Evolutionary conservation across 495 filamentous ascomycete genomes (phyloP), one percentile per base, ranked within the genome.

Genomic region (Penicillium desertorum): DNA sequence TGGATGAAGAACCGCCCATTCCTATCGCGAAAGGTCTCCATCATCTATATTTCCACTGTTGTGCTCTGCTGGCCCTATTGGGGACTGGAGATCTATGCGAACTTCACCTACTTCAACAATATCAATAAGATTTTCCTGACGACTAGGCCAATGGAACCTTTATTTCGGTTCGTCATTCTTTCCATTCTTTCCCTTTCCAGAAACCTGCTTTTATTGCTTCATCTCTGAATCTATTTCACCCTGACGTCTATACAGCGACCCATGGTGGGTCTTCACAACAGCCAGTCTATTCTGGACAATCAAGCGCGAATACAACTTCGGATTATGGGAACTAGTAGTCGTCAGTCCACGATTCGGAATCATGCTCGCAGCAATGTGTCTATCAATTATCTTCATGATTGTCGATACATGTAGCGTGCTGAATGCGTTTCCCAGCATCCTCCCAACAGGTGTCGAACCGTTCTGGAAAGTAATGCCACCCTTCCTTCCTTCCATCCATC

Each of bases 261-360:
- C 83, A 0, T 86, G 82, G 83, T 86, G 83, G 83, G 68, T 86
- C 17, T 80, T 79, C 64, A 84, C 79, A 1, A 77, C 73, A 4
- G 48, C 71, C 54, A 72, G 59, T 11, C 71, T 86, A 8, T 76
- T 85, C 65, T 83, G 74, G 62, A 79, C 73, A 29, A 83, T 86
- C 58, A 79, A 80, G 44, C 73, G 67, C 30, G 66, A 76, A 45
- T 86, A 86, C 62, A 72, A 75, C 45, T 79, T 84, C 52, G 69
- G 72, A 11, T 59, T 80, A 11, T 59, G 70, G 48, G 76, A 82
- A 47, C 63, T 86, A 4, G 73, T 83, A 5, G 53, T 61, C 4
- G 67, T 79, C 27, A 80, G 78, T 23, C 83, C 83, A 1, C 79
- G 83, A 0, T 84, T 86, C 55, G 82, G 74, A 11, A 63, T 86